These are phyloP conservation scores for Cryomyces minteri DNA, from an alignment of 495 filamentous ascomycete species.

Conservation along the genomic window DNA sequence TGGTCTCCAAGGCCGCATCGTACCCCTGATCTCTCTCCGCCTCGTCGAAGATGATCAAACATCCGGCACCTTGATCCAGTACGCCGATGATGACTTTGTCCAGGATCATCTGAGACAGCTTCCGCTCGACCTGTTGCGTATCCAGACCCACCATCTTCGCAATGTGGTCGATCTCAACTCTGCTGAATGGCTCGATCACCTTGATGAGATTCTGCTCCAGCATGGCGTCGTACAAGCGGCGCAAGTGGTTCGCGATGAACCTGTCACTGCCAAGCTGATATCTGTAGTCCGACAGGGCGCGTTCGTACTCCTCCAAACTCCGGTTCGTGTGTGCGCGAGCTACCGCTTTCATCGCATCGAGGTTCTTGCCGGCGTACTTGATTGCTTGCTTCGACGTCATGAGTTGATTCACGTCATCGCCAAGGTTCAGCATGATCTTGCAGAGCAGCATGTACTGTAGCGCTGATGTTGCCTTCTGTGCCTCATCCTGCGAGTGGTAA, in stretches of 20 bases:
- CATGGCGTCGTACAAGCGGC: constrained; percentile 92
- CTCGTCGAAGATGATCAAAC: constrained; percentile 93
- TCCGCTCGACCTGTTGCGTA: constrained; percentile 90
- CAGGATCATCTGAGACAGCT: constrained; percentile 96
- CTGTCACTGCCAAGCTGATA: constrained; percentile 81
- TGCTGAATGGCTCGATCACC: constrained; percentile 94
- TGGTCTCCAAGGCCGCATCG: constrained; percentile 82
- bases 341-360: constrained; percentile 98
- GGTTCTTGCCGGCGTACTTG: constrained; percentile 81
- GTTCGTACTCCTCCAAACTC: constrained; percentile 89
- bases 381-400: constrained; percentile 88
- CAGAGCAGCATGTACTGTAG: constrained; percentile 99
- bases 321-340: constrained; percentile 89
- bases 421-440: constrained; percentile 98
- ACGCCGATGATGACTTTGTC: constrained; percentile 98
- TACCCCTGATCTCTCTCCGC: constrained; percentile 82
- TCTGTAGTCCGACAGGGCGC: constrained; percentile 69
- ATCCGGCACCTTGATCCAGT: constrained; percentile 91
- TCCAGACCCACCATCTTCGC: constrained; percentile 94
- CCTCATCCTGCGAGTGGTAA: constrained; percentile 82
- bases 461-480: constrained; percentile 67
- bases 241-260: constrained; percentile 90
- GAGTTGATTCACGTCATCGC: constrained; percentile 83
- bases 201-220: constrained; percentile 98
- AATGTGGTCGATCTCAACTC: constrained; percentile 91